Evolutionary conservation across 2,329 filamentous ascomycete species (phyloP), one percentile per base, ranked within the genome.

Genomic region (Purpureocillium lavendulum): DNA sequence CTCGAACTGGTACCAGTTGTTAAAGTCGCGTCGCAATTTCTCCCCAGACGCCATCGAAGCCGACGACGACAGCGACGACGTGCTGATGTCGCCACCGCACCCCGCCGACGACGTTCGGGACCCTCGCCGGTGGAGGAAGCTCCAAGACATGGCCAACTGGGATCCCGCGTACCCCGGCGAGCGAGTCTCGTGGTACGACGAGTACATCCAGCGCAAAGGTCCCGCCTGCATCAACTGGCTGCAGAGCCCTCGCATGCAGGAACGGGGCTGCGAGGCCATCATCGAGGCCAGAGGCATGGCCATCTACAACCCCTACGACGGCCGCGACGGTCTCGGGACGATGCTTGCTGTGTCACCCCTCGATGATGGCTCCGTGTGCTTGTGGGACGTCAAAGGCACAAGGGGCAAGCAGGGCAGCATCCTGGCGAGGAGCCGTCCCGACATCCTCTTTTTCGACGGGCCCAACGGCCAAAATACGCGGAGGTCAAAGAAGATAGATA

Each of bases 281-380:
- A 63, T 77, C 29, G 87, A 94, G 52, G 79, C 80, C 7, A 80
- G 84, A 30, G 88, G 88, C 0, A 68, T 88, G 49, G 85, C 82
- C 0, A 55, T 92, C 8, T 80, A 82, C 49, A 65, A 62, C 16
- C 67, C 69, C 1, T 70, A 68, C 28, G 63, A 68, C n/a, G 62
- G 73, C 14, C 67, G 75, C 17, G 67, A 72, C 13, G 53, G 54
- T 3, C 40, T 50, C 13, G 64, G 61, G 24, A 64, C 62, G 3
- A 45, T 71, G 45, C 67, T 81, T 39, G 79, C 86, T 0, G 72
- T 94, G 13, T 82, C 84, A 1, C 87, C 88, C 2, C 66, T 95
- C 7, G 87, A 94, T 42, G 86, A 96, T 55, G 88, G 88, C 0
- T 87, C 85, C 38, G 73, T 96, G n/a, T 86, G 82, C 49, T 62